Percentiles rank a stretch among this genome's conserved stretches.
These are phyloP conservation scores for Erythrophleum ivorense DNA, from an alignment of 331 rosid species.

Conservation along the genomic window DNA sequence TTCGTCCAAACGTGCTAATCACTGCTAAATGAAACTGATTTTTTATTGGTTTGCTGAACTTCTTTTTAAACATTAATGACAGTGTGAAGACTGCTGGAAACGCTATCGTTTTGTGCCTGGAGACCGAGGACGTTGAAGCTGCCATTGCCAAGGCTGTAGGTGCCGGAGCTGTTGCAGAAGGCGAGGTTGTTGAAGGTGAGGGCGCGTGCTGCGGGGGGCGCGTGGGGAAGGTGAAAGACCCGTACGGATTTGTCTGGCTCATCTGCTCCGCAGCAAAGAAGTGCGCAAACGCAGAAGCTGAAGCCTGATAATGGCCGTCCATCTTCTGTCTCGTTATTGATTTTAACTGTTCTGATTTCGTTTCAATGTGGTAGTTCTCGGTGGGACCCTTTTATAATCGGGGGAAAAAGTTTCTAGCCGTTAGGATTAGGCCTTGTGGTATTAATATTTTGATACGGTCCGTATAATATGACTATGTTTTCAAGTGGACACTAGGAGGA, in stretches of 20 bases:
- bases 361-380: not conserved
- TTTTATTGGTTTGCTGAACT: not conserved
- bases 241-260: constrained; percentile 70
- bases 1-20: not conserved
- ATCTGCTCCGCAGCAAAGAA: constrained; percentile 42
- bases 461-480: not conserved
- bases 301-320: constrained; percentile 4
- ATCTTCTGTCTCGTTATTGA: not conserved
- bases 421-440: constrained; percentile 12
- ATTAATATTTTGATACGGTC: not conserved
- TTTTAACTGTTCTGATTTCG: constrained; percentile 14
- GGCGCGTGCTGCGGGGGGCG: constrained; percentile 57
- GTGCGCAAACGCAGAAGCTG: constrained; percentile 33
- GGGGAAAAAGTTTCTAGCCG: not conserved
- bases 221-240: constrained; percentile 73
- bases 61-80: not conserved
- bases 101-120: constrained; percentile 57
- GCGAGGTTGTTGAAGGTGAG: constrained; percentile 52
- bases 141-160: constrained; percentile 63
- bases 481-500: not conserved
- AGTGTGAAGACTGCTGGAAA: constrained; percentile 48
- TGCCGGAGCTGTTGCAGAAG: constrained; percentile 62
- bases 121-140: constrained; percentile 59
- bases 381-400: not conserved
- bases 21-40: not conserved